A percentile compares a stretch with the other conserved stretches of the same genome.
These are phyloP conservation scores for Agaricus subrufescens DNA, from an alignment of 768 basidiomycete species.

Conservation along the genomic window DNA sequence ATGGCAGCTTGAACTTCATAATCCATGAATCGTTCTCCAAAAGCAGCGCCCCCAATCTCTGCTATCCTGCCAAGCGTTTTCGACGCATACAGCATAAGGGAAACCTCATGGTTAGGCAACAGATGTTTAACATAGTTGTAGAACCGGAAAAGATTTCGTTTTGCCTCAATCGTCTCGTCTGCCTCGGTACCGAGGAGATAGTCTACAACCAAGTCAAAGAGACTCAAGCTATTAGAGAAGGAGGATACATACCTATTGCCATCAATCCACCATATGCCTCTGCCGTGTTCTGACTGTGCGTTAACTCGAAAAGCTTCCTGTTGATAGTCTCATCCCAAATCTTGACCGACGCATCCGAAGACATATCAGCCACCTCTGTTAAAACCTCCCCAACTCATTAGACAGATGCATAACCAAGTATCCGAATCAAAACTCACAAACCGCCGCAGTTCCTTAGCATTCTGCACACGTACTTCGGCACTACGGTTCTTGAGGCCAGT, in stretches of 20 bases:
- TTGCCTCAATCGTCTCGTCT: constrained; percentile 74
- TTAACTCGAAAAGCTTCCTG: constrained; percentile 72
- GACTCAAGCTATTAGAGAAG: background rate
- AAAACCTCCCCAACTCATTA: constrained; percentile 47
- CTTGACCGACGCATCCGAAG: constrained; percentile 74
- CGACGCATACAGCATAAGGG: constrained; percentile 93
- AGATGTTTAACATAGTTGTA: constrained; percentile 92
- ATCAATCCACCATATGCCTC: constrained; percentile 85
- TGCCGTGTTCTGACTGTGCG: constrained; percentile 71
- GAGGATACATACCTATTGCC: constrained; percentile 67
- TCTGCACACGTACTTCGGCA: constrained; percentile 59
- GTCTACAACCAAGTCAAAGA: constrained; percentile 33
- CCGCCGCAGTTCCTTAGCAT: constrained; percentile 68
- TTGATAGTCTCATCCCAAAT: constrained; percentile 87
- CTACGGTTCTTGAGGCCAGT: constrained; percentile 59
- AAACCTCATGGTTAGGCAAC: constrained; percentile 84
- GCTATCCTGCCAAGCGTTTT: constrained; percentile 88
- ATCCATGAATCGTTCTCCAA: constrained; percentile 88
- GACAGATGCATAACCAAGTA: background rate
- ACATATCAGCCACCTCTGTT: constrained; percentile 72
- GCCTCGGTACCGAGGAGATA: constrained; percentile 71
- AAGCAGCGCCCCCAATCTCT: constrained; percentile 73
- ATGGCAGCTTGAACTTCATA: constrained; percentile 84
- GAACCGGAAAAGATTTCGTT: constrained; percentile 77
- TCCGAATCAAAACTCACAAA: constrained; percentile 47